Conservation (phyloP, 2,329 filamentous ascomycete species). For the Paraconiothyrium brasiliense region DNA sequence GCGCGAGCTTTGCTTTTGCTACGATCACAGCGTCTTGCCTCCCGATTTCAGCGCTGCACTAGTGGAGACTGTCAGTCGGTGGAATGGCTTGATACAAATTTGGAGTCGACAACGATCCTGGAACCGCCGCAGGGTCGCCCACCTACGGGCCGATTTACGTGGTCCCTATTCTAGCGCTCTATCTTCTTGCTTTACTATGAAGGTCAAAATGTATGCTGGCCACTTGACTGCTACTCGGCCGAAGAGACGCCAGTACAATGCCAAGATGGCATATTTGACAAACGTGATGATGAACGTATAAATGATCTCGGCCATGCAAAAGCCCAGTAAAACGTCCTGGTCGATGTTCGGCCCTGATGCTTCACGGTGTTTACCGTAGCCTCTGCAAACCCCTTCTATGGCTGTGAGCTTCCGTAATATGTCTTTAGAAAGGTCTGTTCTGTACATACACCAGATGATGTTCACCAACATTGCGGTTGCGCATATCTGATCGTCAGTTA, state of each 20-base stretch:
- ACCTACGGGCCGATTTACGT: not conserved
- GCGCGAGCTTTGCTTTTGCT: not conserved
- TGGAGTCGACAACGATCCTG: no score
- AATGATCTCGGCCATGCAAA: conserved; percentile 10
- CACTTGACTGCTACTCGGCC: not conserved
- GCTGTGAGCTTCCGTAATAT: no score
- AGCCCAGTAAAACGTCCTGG: not conserved
- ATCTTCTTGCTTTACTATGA: not conserved
- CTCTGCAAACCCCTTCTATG: not conserved
- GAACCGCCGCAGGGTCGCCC: no score
- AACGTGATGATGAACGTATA: conserved; percentile 9
- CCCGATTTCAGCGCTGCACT: not conserved
- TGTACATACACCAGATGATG: not conserved
- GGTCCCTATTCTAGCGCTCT: not conserved
- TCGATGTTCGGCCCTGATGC: not conserved
- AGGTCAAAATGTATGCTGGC: no score
- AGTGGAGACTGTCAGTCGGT: no score
- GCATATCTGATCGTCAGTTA: not conserved
- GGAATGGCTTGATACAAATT: no score
- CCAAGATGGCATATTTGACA: conserved; percentile 8
- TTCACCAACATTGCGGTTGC: not conserved
- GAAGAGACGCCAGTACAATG: conserved; percentile 6
- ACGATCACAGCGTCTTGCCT: not conserved
- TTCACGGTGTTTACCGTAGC: not conserved
- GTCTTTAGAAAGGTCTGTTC: no score